These are phyloP conservation scores for Fraxinus sp. DNA, from an alignment of 305 asterid genomes.

Conservation along the genomic window DNA sequence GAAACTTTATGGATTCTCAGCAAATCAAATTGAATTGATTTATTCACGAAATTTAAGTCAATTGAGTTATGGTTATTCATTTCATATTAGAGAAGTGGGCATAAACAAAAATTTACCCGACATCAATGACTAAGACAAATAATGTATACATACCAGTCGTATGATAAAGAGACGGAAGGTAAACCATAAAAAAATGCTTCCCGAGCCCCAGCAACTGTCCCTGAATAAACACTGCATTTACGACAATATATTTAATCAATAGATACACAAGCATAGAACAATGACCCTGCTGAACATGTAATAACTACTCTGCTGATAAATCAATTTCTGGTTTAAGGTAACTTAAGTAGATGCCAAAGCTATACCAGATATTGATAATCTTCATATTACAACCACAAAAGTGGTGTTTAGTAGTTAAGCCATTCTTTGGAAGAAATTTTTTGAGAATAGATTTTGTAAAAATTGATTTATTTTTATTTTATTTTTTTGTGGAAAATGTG, in stretches of 20 bases:
- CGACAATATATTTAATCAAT: constrained; percentile 25
- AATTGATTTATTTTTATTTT: not conserved
- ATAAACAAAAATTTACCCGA: not conserved
- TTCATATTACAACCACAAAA: not conserved
- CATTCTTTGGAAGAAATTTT: not conserved
- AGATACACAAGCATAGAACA: not conserved
- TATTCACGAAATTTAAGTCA: not conserved
- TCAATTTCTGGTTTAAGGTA: not conserved
- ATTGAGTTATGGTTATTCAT: not conserved
- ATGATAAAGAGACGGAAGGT: constrained; percentile 74
- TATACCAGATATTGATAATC: not conserved
- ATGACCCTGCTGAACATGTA: not conserved
- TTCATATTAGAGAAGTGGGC: not conserved
- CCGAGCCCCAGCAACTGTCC: constrained; percentile 95
- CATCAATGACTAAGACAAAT: not conserved
- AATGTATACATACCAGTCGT: constrained; percentile 59
- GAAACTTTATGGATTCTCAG: not conserved
- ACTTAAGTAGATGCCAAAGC: not conserved
- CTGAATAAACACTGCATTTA: constrained; percentile 73
- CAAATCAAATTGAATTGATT: not conserved
- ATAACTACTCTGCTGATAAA: not conserved
- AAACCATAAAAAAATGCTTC: constrained; percentile 75
- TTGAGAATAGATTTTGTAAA: not conserved
- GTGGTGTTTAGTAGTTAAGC: not conserved
- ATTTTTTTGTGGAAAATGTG: not conserved